Conservation (phyloP, 164 flowering plant species). For the Houttuynia cordata region DNA sequence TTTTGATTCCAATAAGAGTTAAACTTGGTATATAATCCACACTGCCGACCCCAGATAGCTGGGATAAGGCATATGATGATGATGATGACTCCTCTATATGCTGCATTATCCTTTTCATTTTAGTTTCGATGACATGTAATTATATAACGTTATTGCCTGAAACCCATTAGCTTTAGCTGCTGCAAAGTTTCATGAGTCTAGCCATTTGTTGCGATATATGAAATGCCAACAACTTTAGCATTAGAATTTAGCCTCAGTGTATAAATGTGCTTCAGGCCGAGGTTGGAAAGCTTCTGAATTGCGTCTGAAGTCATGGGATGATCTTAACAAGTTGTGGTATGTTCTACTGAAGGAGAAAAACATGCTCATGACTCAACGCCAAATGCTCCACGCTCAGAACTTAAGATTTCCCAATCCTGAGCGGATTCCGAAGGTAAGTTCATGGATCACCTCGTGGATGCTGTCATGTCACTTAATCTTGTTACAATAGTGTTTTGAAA, state of each 20-base stretch:
- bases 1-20: too few species aligned
- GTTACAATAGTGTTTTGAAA: too few species aligned
- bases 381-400: conserved; percentile 88
- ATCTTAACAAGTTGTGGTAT: conserved; percentile 89
- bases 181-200: too few species aligned
- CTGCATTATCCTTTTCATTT: background rate
- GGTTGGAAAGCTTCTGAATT: conserved; percentile 94
- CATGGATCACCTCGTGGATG: background rate
- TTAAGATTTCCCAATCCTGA: conserved; percentile 88
- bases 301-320: conserved; percentile 90
- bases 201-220: background rate
- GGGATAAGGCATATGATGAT: too few species aligned
- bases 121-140: background rate
- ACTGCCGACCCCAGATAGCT: too few species aligned
- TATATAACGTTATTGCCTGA: background rate
- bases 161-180: too few species aligned
- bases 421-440: conserved; percentile 72
- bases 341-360: conserved; percentile 91
- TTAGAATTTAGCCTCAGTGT: background rate
- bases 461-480: too few species aligned
- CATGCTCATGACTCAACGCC: conserved; percentile 94
- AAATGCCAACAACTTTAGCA: background rate
- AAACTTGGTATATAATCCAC: too few species aligned
- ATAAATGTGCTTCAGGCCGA: conserved; percentile 39
- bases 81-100: too few species aligned